Evolutionary conservation across 441 rosid species (phyloP).

Genomic region (Adansonia gregorii): DNA sequence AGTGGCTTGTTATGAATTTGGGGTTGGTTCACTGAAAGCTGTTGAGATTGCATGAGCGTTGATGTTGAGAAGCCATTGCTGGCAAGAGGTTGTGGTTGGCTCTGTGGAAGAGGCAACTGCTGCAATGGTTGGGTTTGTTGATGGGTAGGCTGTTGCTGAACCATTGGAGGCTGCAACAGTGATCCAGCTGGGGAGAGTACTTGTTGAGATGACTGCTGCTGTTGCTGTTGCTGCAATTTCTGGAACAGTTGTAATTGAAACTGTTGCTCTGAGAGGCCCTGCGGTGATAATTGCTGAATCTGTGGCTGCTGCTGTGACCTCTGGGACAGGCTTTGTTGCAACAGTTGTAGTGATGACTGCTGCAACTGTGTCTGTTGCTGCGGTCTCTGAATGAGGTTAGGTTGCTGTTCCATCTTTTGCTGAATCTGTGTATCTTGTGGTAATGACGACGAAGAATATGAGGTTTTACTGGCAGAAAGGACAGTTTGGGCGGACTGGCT

Average conservation of each 20-base stretch:
- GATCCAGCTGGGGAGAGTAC: slow-evolving; percentile 54
- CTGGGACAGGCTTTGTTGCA: slow-evolving; percentile 61
- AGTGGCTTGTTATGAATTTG: slow-evolving; percentile 60
- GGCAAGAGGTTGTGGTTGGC: slow-evolving; percentile 64
- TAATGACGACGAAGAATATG: slow-evolving; percentile 57
- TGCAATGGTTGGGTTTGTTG: slow-evolving; percentile 70
- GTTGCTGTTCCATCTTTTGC: slow-evolving; percentile 69
- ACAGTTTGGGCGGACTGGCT: slow-evolving; percentile 51
- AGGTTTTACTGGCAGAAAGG: slow-evolving; percentile 48
- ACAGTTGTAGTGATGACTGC: slow-evolving; percentile 21
- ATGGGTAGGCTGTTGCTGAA: slow-evolving; percentile 53
- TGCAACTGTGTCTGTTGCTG: slow-evolving; percentile 71
- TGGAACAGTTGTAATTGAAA: slow-evolving; percentile 80
- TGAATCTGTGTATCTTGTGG: slow-evolving; percentile 74
- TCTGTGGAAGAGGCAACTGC: slow-evolving; percentile 57
- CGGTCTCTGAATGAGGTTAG: slow-evolving; percentile 56
- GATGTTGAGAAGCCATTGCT: slow-evolving; percentile 63
- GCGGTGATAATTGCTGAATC: slow-evolving; percentile 56
- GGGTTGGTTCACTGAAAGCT: slow-evolving; percentile 52
- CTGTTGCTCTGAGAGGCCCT: slow-evolving; percentile 72
- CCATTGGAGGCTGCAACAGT: slow-evolving; percentile 63
- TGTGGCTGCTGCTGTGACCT: slow-evolving; percentile 61
- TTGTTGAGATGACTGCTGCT: slow-evolving; percentile 62
- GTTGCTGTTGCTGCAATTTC: slow-evolving; percentile 69
- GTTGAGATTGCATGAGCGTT: slow-evolving; percentile 46